Base-by-base conservation (phyloP, 2,329 filamentous ascomycete species). In the Chalaropsis thielavioides region DNA sequence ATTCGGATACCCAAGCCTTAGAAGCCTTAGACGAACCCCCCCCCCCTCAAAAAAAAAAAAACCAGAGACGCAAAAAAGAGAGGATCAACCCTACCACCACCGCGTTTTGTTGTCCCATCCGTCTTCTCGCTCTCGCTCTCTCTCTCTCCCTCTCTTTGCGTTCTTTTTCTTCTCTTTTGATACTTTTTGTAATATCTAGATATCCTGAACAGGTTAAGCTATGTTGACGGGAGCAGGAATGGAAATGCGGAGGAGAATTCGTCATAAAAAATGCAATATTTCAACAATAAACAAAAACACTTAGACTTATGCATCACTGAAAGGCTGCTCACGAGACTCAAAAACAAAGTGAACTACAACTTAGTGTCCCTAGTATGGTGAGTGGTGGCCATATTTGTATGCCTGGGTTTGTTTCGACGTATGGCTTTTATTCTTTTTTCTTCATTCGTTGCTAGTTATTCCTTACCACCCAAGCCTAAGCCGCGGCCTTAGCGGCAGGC, bases 1-100 rank as follows among this genome's bases (percentile, higher is more conserved):
- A 84, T 99, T 72, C 90, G 94, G 74, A 91, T 99, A 69, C 94
- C 94, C 17, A 99, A 99, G 83, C 91, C 83, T 66, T 87, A 40
- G 15, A 60, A 24, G 6, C 22, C 38, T 17, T n/a, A 44, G 15
- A 61, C 40, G 11, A 8, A 63, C 15, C 15, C 40, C 61, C 46
- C 7, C 19, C 17, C 38, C 24, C 40, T 49, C 4, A 38, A 38
- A 17, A 35, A 15, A 56, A 56, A 31, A 5, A 31, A 46, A 56
- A 27, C 35, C 35, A 22, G 27, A 35, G 15, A 62, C 15, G 22
- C 7, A 58, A 58, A 8, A 58, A 31, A n/a, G 17, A 58, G 17
- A 31, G 38, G 54, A 27, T 58, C 27, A 58, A 58, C 54, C 13
- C 27, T 58, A 46, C 58, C 8, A 38, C 10, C 35, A 4, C 35